A percentile compares a stretch with the other conserved stretches of the same genome.
phyloP scores from a whole-genome alignment of 345 rosid genomes.

The Populus ilicifolia region DNA sequence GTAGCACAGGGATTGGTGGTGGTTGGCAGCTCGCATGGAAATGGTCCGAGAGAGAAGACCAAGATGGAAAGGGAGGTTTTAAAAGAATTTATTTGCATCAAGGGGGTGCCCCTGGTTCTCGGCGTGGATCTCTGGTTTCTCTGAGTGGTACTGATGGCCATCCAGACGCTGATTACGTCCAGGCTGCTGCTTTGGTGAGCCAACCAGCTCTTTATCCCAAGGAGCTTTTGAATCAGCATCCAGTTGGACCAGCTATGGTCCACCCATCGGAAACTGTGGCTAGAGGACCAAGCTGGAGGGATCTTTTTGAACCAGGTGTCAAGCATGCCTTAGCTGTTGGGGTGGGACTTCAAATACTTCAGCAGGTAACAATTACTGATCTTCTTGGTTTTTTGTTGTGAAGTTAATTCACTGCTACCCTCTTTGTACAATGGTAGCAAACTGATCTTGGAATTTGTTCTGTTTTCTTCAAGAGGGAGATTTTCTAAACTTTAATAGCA shows the following conservation, averaged over 20 bases:
- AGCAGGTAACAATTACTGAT: conserved; percentile 62
- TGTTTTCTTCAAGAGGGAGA: not conserved
- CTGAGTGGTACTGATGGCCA: conserved; percentile 51
- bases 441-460: not conserved
- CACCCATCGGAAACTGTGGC: conserved; percentile 69
- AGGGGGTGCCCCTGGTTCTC: conserved; percentile 60
- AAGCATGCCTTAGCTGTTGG: conserved; percentile 88
- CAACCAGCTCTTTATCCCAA: conserved; percentile 75
- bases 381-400: not conserved
- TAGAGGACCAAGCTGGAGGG: conserved; percentile 63
- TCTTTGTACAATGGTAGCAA: not conserved
- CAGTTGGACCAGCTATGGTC: conserved; percentile 84
- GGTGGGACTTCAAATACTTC: conserved; percentile 90
- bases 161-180: conserved; percentile 54
- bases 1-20: conserved; percentile 77
- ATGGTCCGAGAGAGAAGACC: conserved; percentile 75
- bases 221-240: conserved; percentile 54
- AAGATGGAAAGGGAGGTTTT: conserved; percentile 72
- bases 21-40: conserved; percentile 99
- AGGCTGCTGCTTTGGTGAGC: conserved; percentile 91
- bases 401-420: not conserved
- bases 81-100: conserved; percentile 79
- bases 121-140: conserved; percentile 69
- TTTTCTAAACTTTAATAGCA: not conserved
- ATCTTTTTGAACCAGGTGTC: conserved; percentile 90